Evolutionary conservation across 2,329 filamentous ascomycete genomes (phyloP), one percentile per base, ranked within the genome.

Genomic region (Microdochium trichocladiopsis): DNA sequence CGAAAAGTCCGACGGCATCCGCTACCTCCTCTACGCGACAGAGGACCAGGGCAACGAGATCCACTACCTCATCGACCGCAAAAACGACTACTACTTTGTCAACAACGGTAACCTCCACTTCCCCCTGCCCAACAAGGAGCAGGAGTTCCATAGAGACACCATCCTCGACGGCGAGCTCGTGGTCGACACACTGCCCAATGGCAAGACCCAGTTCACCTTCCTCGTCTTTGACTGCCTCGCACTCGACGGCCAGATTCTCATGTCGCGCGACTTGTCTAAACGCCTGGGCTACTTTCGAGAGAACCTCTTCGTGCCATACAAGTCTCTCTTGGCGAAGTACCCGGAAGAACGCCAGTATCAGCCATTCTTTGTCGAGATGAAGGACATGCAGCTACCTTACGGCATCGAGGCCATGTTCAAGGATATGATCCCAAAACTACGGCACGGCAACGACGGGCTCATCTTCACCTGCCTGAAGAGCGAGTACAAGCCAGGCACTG

Each of bases 1-100:
- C 76, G 94, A 99, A 72, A 99, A 99, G 74, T 96, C 93, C 1
- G 94, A 99, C 66, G 94, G 94, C 51, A 90, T 97, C 57, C 85
- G 94, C 57, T 96, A 95, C 68, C 81, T 99, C n/a, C 82, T 99
- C 58, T 97, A 95, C 75, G 84, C 94, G 58, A 90, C 89, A 50
- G 69, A 75, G 8, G 86, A 87, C 64, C 66, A 73, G 5, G 74
- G 73, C 51, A 59, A 66, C 49, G 90, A 95, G 66, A 80, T 86
- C 23, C 88, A 94, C 65, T 96, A 96, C 73, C 79, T 99, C 52
- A 96, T 99, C 71, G 93, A 99, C 72, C 90, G 94, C 65, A 95
- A 92, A 72, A 97, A 99, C 72, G 91, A 97, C 68, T 99, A 94
- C 75, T 96, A 93, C 81, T 90, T 80, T 64, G 83, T 97, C 55